Base-by-base conservation (phyloP, 2,329 filamentous ascomycete genomes). In the Aspergillus vadensis region DNA sequence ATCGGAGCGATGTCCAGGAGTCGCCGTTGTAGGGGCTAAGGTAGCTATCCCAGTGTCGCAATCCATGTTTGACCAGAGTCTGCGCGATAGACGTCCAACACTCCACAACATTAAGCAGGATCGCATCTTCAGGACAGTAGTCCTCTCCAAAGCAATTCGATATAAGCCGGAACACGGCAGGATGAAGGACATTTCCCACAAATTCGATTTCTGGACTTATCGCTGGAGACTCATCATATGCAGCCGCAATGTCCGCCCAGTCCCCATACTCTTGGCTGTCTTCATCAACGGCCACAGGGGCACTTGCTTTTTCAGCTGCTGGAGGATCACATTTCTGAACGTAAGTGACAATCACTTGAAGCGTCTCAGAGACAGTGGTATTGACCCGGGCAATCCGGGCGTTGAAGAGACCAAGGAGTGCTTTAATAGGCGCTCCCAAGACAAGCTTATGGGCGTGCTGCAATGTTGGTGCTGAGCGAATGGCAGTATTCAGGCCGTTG, bases 221-320 rank as follows among this genome's bases (percentile, higher is more conserved):
- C 39, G 67, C 58, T 27, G 67, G 58, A 27, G 53, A 49, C 39
- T 74, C 68, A 25, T 75, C 72, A 44, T 77, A 74, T 3, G 73
- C 68, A 41, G 83, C 81, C 59, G 84, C 81, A 53, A 87, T 76
- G 19, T 79, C 85, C 21, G 80, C 76, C 76, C 82, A 85, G 61
- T 86, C 85, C 30, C 86, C 86, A 67, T 86, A 88, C 50, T 88
- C 86, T 69, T 88, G 86, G 63, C 86, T 88, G 56, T 88, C 86
- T 55, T 88, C 85, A 57, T 79, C 83, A 5, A 66, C 66, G 25
- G 77, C 69, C 14, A 60, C 57, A n/a, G 70, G 55, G n/a, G 63
- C 32, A 19, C 56, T 62, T 47, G 51, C 51, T 47, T 52, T 57
- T 54, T 74, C 64, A 19, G 65, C 41, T 50, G 48, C 55, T 65